phyloP scores from a whole-genome alignment of 2,329 filamentous ascomycete genomes.

The Penicillium sp. region DNA sequence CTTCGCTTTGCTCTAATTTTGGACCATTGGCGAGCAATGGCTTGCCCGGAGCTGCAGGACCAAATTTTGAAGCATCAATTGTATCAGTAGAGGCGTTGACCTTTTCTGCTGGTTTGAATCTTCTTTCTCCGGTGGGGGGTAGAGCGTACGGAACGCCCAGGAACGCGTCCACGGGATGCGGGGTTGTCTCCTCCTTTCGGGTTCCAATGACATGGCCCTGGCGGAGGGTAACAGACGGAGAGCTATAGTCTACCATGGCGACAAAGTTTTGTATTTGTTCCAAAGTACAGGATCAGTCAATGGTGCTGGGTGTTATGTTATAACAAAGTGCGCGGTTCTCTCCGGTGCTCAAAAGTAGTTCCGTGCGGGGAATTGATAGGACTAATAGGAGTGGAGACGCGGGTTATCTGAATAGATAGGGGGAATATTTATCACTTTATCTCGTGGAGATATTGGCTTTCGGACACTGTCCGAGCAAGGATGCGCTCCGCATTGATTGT shows the following conservation, averaged over 20 bases:
- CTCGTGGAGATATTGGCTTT: slow-evolving; percentile 1
- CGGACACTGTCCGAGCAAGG: slow-evolving; percentile 12
- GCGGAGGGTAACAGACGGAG: slow-evolving; percentile 18
- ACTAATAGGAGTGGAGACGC: slow-evolving; percentile 12
- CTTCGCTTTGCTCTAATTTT: slow-evolving; percentile 53
- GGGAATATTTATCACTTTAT: neutral
- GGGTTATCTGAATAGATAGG: slow-evolving; percentile 8
- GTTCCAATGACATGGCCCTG: slow-evolving; percentile 35
- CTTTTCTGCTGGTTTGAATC: slow-evolving; percentile 45
- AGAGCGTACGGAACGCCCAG: slow-evolving; percentile 53
- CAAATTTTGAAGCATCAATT: slow-evolving; percentile 41
- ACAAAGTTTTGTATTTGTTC: neutral
- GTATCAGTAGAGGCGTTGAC: slow-evolving; percentile 20
- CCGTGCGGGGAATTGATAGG: slow-evolving; percentile 16
- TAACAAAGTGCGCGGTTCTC: slow-evolving; percentile 10
- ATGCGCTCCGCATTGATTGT: slow-evolving; percentile 6
- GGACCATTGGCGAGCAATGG: slow-evolving; percentile 49
- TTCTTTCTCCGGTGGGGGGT: slow-evolving; percentile 48
- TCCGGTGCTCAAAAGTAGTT: slow-evolving; percentile 17
- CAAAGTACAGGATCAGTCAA: neutral
- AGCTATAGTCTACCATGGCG: neutral
- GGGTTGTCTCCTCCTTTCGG: slow-evolving; percentile 23
- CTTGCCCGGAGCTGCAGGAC: slow-evolving; percentile 37
- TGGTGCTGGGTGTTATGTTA: neutral
- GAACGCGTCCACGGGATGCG: slow-evolving; percentile 41